Base-by-base conservation (phyloP, 2,329 filamentous ascomycete genomes). In the Aspergillus sp. region DNA sequence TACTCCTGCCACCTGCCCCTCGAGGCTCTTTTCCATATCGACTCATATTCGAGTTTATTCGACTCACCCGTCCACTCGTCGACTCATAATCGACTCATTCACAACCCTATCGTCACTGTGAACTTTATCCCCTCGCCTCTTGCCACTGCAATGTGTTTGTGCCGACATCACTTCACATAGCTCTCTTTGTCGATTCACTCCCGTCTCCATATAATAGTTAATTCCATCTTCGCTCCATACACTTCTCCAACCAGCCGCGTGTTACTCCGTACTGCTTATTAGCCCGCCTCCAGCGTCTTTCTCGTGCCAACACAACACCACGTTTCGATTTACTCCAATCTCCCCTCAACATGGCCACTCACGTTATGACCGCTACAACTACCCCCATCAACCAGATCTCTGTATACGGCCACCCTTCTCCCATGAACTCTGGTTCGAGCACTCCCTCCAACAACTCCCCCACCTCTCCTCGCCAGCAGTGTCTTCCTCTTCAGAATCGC, bases 401-500 rank as follows among this genome's bases (percentile, higher is more conserved):
- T 24, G 64, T 72, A 54, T 75, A 75, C 62, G 72, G 73, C 41
- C 73, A 77, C 49, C 70, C 70, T 11, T 77, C 79, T 24, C 77
- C 80, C 24, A 71, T 76, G 39, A 76, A 75, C 62, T 82, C 81
- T 1, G 69, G 75, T 57, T 62, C 78, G n/a, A 79, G 78, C 51
- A 82, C 82, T 3, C 80, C 82, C 19, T 72, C 76, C 61, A 82
- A 83, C 71, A 77, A 81, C 61, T 84, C 82, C 31, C 82, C 82
- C 21, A 79, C 80, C 17, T 80, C 82, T 6, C 81, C 82, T 48
- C 77, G 77, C 23, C 68, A 70, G 15, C 69, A 74, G 59, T 70
- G 69, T 51, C 66, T 76, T 9, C 75, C 74, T 3, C 62, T 77
- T 46, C 80, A 82, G 60, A 78, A 79, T 23, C 81, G 82, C 60